A percentile compares a stretch with the other conserved stretches of the same genome.
These are phyloP conservation scores for Fusarium sambucinum DNA, from an alignment of 2,329 filamentous ascomycete species.

Conservation along the genomic window DNA sequence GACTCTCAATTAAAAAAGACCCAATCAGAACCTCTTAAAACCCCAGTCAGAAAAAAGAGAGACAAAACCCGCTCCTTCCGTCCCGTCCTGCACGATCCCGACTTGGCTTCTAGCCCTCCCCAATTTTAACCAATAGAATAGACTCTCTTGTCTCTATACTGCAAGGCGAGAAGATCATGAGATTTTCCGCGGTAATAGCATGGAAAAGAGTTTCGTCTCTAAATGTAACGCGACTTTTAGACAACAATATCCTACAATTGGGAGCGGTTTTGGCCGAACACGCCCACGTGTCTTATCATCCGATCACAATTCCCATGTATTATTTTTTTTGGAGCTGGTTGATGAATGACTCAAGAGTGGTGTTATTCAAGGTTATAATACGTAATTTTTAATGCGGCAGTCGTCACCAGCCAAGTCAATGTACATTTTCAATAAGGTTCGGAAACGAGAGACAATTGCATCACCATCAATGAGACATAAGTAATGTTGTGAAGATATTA, in stretches of 20 bases:
- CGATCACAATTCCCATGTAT: constrained; percentile 15
- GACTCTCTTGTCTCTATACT: constrained; percentile 8
- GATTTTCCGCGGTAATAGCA: constrained; percentile 22
- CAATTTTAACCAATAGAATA: constrained; percentile 1
- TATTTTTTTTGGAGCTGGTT: constrained; percentile 10
- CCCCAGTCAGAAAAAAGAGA: not conserved
- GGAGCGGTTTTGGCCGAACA: constrained; percentile 21
- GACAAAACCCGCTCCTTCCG: not conserved
- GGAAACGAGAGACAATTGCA: constrained; percentile 5
- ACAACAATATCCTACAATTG: not conserved
- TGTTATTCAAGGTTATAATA: constrained; percentile 13
- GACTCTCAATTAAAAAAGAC: not conserved
- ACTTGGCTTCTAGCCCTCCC: not conserved
- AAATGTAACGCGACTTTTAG: constrained; percentile 10
- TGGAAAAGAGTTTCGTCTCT: constrained; percentile 4
- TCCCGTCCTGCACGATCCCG: constrained; percentile 31
- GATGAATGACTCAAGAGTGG: constrained; percentile 31
- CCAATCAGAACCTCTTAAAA: not conserved
- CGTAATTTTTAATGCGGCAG: not conserved
- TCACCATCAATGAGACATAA: not conserved
- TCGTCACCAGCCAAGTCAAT: not conserved
- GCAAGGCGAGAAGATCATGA: constrained; percentile 24
- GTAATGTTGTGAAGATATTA: constrained; percentile 18
- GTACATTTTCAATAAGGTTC: not conserved
- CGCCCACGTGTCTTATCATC: constrained; percentile 35